Conservation (phyloP, 441 rosid species). For the Eugenia klotzschiana region DNA sequence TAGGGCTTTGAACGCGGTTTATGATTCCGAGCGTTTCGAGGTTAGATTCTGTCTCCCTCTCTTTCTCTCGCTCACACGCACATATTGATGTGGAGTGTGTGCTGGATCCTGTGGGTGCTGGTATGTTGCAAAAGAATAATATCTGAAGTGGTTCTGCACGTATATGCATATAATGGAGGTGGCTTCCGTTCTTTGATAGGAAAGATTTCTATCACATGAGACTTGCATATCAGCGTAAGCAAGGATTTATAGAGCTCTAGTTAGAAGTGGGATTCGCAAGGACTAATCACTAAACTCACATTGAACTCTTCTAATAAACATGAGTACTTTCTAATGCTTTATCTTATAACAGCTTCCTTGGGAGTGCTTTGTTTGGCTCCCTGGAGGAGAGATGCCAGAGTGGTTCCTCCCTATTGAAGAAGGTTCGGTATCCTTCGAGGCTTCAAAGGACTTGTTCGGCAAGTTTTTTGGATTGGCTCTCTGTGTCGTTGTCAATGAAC, state of each 20-base stretch:
- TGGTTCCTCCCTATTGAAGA: too few relatives aligned
- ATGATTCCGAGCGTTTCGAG: neutral
- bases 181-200: neutral
- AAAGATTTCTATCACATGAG: neutral
- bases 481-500: accelerated
- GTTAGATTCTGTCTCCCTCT: neutral
- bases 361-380: accelerated
- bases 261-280: neutral
- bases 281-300: accelerated
- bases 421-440: neutral
- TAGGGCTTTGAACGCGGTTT: neutral
- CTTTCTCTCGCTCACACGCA: neutral
- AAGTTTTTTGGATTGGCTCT: neutral
- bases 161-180: neutral
- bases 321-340: neutral
- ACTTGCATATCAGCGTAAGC: neutral
- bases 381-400: neutral
- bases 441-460: neutral
- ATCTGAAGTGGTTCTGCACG: neutral
- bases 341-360: neutral
- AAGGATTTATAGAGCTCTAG: neutral
- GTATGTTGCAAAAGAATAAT: neutral
- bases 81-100: neutral
- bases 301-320: neutral
- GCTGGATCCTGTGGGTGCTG: accelerated